A percentile compares a stretch with the other conserved stretches of the same genome.
phyloP scores from a whole-genome alignment of 2,329 filamentous ascomycete species.

The Fragosphaeria purpurea region DNA sequence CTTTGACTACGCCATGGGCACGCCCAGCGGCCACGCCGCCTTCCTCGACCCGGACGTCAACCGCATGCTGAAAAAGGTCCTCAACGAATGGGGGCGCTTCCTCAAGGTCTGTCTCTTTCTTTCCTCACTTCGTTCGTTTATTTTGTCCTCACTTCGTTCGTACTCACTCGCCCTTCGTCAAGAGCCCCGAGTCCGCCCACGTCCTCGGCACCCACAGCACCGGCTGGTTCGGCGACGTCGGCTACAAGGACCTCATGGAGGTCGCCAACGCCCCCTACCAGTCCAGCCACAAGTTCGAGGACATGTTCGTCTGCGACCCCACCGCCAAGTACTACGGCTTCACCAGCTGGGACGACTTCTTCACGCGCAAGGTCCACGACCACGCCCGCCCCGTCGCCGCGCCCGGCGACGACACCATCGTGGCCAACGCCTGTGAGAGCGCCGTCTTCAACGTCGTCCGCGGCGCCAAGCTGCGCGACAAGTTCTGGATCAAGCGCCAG shows the following conservation, averaged over 20 bases:
- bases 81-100: constrained; percentile 49
- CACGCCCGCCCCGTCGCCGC: constrained; percentile 46
- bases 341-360: constrained; percentile 60
- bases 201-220: constrained; percentile 33
- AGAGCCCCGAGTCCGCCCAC: constrained; percentile 42
- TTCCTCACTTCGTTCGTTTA: neutral
- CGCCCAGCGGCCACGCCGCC: constrained; percentile 41
- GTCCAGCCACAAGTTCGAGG: constrained; percentile 40
- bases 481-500: constrained; percentile 60
- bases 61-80: constrained; percentile 39
- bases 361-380: constrained; percentile 48
- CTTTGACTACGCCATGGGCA: constrained; percentile 48
- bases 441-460: constrained; percentile 42
- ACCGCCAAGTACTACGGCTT: constrained; percentile 45
- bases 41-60: constrained; percentile 48
- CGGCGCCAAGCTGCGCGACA: constrained; percentile 44
- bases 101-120: constrained; percentile 26
- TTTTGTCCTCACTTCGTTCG: neutral
- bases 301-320: constrained; percentile 52
- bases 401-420: constrained; percentile 41
- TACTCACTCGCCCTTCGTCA: neutral
- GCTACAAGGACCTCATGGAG: constrained; percentile 35
- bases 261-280: constrained; percentile 38
- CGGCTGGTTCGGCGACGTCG: constrained; percentile 48
- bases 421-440: constrained; percentile 58